Conservation (phyloP, 2,329 filamentous ascomycete genomes). For the Sarocladiaceae sp. region DNA sequence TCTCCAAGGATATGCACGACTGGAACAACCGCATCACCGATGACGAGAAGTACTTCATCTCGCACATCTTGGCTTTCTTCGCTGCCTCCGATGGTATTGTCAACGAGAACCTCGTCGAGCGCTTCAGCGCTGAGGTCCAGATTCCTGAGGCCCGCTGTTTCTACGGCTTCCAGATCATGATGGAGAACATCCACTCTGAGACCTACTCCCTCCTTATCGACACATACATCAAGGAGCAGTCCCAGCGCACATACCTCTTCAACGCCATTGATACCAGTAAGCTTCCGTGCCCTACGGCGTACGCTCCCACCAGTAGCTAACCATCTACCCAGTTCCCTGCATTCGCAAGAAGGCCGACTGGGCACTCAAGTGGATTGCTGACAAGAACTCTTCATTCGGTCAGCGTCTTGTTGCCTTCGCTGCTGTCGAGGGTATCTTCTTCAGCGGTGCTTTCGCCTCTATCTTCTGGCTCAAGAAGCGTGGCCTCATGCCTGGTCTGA, state of each 20-base stretch:
- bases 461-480: constrained; percentile 99
- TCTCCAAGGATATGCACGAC: constrained; percentile 97
- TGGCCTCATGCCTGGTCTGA: constrained; percentile 95
- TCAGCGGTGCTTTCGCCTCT: constrained; percentile 95
- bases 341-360: constrained; percentile 99
- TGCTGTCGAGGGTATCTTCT: constrained; percentile 99
- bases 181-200: constrained; percentile 99
- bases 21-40: constrained; percentile 98
- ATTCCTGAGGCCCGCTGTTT: constrained; percentile 98
- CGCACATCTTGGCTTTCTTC: constrained; percentile 98
- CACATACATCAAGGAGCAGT: constrained; percentile 97
- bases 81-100: constrained; percentile 98
- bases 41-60: constrained; percentile 97
- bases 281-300: background rate
- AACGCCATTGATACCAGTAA: constrained; percentile 96
- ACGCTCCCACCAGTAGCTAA: constrained; percentile 16
- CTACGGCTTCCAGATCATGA: constrained; percentile 99
- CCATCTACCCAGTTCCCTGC: constrained; percentile 64
- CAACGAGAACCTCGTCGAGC: constrained; percentile 98
- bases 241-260: constrained; percentile 90
- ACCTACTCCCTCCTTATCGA: constrained; percentile 99
- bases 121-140: constrained; percentile 95
- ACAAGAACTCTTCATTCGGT: constrained; percentile 89
- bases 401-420: constrained; percentile 95
- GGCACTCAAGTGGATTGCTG: constrained; percentile 91